Evolutionary conservation across 257 asterid genomes (phyloP).

Genomic region (Striga asiatica): DNA sequence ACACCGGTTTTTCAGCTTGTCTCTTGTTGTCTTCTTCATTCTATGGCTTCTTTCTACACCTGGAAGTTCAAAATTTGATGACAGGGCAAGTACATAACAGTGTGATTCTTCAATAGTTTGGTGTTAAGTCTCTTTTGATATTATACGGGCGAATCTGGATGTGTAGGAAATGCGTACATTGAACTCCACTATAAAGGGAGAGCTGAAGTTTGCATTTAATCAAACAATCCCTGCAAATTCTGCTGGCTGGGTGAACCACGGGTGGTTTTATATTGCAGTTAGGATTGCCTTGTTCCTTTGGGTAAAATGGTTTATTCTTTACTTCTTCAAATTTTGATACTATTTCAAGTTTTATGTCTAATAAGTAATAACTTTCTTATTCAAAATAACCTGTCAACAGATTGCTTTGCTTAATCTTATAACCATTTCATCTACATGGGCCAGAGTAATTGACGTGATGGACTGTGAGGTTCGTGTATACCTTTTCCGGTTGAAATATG

Average conservation of each 20-base stretch:
- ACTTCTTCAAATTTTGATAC: conserved; percentile 1
- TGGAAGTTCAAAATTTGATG: conserved; percentile 37
- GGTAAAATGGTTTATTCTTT: conserved; percentile 38
- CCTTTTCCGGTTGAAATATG: conserved; percentile 12
- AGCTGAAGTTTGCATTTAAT: conserved; percentile 51
- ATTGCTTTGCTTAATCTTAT: conserved; percentile 93
- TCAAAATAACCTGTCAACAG: too few relatives aligned
- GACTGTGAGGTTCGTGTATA: conserved; percentile 71
- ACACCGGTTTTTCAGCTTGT: conserved; percentile 73
- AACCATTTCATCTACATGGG: conserved; percentile 98
- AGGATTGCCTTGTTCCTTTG: conserved; percentile 87
- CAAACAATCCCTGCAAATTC: conserved; percentile 31
- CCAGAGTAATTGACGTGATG: conserved; percentile 95
- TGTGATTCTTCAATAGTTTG: conserved; percentile 10
- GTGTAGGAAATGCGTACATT: conserved; percentile 40
- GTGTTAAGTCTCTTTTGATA: conserved; percentile 1
- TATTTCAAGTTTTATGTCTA: conserved; percentile 8
- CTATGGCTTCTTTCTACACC: conserved; percentile 74
- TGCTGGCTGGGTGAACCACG: conserved; percentile 59
- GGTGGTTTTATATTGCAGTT: conserved; percentile 73
- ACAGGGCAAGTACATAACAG: conserved; percentile 41
- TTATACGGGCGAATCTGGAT: conserved; percentile 12
- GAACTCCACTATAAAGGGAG: conserved; percentile 46
- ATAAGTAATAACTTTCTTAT: too few relatives aligned
- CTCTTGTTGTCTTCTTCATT: conserved; percentile 71